Evolutionary conservation across 371 early-diverging fungal genomes (phyloP).

Genomic region (Apophysomyces trapeziformis): DNA sequence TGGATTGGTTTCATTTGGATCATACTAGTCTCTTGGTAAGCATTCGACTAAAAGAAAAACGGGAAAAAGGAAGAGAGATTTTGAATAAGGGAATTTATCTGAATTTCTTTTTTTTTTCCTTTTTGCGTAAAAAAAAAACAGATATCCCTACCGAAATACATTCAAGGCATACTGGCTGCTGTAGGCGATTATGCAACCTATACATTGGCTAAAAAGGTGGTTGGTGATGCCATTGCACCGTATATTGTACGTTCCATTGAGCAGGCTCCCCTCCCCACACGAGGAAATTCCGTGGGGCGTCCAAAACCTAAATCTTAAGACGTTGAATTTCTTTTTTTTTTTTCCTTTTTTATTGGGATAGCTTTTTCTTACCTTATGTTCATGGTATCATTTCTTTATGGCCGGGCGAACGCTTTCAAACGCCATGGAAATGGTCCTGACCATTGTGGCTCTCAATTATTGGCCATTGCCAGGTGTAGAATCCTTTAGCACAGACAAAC

Average conservation of each 20-base stretch:
- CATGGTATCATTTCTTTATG: slow-evolving; percentile 85
- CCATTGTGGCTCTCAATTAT: slow-evolving; percentile 70
- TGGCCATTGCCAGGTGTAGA: slow-evolving; percentile 64
- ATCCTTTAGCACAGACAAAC: neutral
- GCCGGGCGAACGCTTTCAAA: slow-evolving; percentile 78
- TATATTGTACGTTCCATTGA: slow-evolving; percentile 31
- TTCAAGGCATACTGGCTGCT: slow-evolving; percentile 78
- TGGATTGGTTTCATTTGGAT: slow-evolving; percentile 67
- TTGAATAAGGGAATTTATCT: too few relatives aligned
- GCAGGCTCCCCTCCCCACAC: too few relatives aligned
- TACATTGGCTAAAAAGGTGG: slow-evolving; percentile 59
- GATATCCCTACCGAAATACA: slow-evolving; percentile 71
- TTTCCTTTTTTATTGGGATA: slow-evolving; percentile 24
- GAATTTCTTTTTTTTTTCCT: too few relatives aligned
- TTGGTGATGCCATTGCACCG: slow-evolving; percentile 42
- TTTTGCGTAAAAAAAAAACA: slow-evolving; percentile 18
- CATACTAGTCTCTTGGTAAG: slow-evolving; percentile 59
- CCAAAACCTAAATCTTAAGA: neutral
- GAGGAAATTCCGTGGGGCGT: too few relatives aligned
- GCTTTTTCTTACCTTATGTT: slow-evolving; percentile 74
- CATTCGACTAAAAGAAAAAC: neutral
- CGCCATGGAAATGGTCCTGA: slow-evolving; percentile 69
- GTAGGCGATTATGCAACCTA: slow-evolving; percentile 75
- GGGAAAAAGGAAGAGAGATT: too few relatives aligned
- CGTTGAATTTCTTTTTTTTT: neutral